Evolutionary conservation across 1,284 basidiomycete species (phyloP), one percentile per base, ranked within the genome.

Genomic region (Moesziomyces sp.): DNA sequence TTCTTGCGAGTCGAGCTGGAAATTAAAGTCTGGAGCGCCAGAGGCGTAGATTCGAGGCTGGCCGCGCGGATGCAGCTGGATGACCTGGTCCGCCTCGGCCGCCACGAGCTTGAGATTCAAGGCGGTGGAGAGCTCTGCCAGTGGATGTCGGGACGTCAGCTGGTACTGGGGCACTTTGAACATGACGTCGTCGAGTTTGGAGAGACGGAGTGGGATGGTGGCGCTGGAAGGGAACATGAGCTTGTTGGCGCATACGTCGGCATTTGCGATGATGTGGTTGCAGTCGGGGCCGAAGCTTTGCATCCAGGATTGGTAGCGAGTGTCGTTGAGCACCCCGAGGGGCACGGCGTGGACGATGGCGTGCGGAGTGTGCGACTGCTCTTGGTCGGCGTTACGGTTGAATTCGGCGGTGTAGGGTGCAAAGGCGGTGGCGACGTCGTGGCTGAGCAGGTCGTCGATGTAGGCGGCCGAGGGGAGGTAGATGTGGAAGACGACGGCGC

Each of bases 141-240:
- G 45, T 11, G 46, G 14, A 11, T 58, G 46, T 30, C 49, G 55
- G n/a, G 73, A 61, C n/a, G 48, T 45, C 9, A 71, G 60, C 52
- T 62, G 54, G 78, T 88, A 90, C 57, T 89, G 86, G 0, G 91
- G 91, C 6, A 92, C 79, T 0, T 88, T 88, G 86, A 97, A 97
- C 76, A 95, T 89, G 1, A 88, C 83, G 0, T 87, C 70, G 78
- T 97, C 92, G 35, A 97, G 86, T 59, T 90, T 86, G 68, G 89
- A 89, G 6, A 97, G 87, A 46, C 89, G 88, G 19, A 93, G 86
- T 55, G 92, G 90, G 63, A 89, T 89, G 76, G 89, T 89, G 3
- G 91, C 90, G 10, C 90, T 88, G 23, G 90, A 91, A 0, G 90
- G 91, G 80, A 93, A 95, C 16, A 90, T 90, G 24, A 92, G 86